phyloP scores from a whole-genome alignment of 2,329 filamentous ascomycete genomes.

The Claviceps quebecensis region DNA sequence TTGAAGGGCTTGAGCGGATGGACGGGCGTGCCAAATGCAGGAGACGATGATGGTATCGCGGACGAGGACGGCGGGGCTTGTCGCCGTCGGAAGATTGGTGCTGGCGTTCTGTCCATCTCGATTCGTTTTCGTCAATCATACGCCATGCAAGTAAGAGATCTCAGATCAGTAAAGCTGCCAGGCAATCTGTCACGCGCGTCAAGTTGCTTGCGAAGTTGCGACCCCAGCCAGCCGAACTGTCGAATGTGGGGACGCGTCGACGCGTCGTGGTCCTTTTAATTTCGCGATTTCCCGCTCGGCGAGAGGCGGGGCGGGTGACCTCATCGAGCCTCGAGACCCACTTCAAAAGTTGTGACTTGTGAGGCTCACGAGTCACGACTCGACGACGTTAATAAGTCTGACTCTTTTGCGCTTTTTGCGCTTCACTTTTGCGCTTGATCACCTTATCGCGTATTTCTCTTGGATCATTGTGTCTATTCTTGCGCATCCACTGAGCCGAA shows the following conservation, averaged over 20 bases:
- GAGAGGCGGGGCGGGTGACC: constrained; percentile 16
- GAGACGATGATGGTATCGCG: constrained; percentile 72
- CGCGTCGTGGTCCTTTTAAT: constrained; percentile 18
- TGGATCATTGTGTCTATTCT: not conserved
- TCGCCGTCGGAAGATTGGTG: constrained; percentile 23
- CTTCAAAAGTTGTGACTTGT: not conserved
- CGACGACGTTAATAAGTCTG: too few species aligned
- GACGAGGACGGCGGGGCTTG: constrained; percentile 29
- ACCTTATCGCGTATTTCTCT: not conserved
- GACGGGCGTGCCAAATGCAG: constrained; percentile 75
- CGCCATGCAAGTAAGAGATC: too few species aligned
- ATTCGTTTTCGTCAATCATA: too few species aligned
- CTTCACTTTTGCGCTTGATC: not conserved
- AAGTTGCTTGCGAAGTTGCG: not conserved
- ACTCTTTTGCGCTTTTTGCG: too few species aligned
- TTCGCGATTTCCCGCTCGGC: constrained; percentile 10
- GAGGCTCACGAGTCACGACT: not conserved
- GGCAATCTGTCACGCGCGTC: not conserved
- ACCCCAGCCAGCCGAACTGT: not conserved
- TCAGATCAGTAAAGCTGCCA: too few species aligned
- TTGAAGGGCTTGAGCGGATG: constrained; percentile 59
- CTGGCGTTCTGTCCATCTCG: constrained; percentile 25
- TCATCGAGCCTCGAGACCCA: constrained; percentile 12
- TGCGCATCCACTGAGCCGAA: not conserved
- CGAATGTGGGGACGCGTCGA: not conserved